Evolutionary conservation across 1,284 basidiomycete genomes (phyloP).

Genomic region (Boletus smithii): DNA sequence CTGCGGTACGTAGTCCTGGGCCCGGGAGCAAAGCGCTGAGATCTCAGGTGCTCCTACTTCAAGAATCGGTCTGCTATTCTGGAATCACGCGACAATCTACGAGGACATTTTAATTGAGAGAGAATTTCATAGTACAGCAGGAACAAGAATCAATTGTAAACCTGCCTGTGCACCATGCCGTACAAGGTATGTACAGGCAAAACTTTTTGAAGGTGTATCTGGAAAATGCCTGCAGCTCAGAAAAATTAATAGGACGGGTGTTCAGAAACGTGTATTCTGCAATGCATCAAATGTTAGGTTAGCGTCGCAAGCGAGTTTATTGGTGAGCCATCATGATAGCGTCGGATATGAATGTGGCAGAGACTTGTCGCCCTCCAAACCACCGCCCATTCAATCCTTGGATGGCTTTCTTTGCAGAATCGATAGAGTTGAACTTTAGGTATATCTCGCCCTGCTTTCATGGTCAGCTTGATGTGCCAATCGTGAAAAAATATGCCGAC

Average conservation of each 20-base stretch:
- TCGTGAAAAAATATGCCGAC: slow-evolving; percentile 41
- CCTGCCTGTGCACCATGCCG: slow-evolving; percentile 35
- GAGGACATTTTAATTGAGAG: slow-evolving; percentile 29
- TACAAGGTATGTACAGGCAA: slow-evolving; percentile 35
- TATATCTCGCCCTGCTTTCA: slow-evolving; percentile 90
- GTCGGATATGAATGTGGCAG: slow-evolving; percentile 84
- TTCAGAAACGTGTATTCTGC: slow-evolving; percentile 26
- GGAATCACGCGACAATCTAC: slow-evolving; percentile 32
- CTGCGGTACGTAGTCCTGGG: too few relatives aligned
- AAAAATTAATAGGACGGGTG: slow-evolving; percentile 30
- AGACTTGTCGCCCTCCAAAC: slow-evolving; percentile 89
- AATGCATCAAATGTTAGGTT: slow-evolving; percentile 30
- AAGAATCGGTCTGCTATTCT: slow-evolving; percentile 21
- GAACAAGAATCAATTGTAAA: slow-evolving; percentile 27
- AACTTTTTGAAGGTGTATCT: slow-evolving; percentile 31
- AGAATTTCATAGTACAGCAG: slow-evolving; percentile 30
- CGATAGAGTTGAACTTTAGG: slow-evolving; percentile 82
- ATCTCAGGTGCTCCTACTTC: slow-evolving; percentile 15
- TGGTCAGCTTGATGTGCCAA: not conserved
- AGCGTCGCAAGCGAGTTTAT: slow-evolving; percentile 37
- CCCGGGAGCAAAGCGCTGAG: slow-evolving; percentile 5
- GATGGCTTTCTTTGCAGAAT: slow-evolving; percentile 79
- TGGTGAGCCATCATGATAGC: slow-evolving; percentile 91
- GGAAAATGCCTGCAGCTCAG: slow-evolving; percentile 32
- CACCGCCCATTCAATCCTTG: slow-evolving; percentile 91